These are phyloP conservation scores for Clavaria fumosa DNA, from an alignment of 768 basidiomycete species.

Conservation along the genomic window DNA sequence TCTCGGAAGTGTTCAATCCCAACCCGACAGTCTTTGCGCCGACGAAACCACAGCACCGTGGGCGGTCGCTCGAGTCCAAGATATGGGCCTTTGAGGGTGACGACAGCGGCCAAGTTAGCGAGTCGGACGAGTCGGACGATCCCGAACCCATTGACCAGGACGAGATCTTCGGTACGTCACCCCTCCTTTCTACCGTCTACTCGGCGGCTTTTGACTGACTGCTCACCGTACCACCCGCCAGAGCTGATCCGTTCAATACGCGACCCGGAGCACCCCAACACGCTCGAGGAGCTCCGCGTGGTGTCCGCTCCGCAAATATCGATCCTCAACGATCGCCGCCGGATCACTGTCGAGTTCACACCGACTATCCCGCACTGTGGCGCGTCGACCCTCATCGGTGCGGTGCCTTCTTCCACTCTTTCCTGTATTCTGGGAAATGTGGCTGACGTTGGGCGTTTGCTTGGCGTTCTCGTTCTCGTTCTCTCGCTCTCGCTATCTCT, in stretches of 20 bases:
- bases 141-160: constrained; percentile 74
- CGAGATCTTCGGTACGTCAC: constrained; percentile 70
- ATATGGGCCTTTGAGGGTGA: constrained; percentile 45
- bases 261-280: constrained; percentile 91
- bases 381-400: constrained; percentile 93
- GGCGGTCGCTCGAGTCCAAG: constrained; percentile 26
- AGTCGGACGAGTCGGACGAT: constrained; percentile 36
- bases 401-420: constrained; percentile 17
- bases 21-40: constrained; percentile 74
- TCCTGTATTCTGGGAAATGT: too few relatives aligned
- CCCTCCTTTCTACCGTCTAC: neutral
- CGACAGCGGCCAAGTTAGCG: too few relatives aligned
- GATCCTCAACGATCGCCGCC: constrained; percentile 37
- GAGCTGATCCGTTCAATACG: constrained; percentile 86
- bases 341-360: constrained; percentile 85
- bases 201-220: neutral
- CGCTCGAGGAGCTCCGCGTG: constrained; percentile 87
- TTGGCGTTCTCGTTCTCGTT: too few relatives aligned
- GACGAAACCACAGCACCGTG: constrained; percentile 29
- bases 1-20: constrained; percentile 62
- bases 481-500: too few relatives aligned
- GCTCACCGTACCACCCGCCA: constrained; percentile 17
- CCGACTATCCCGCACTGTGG: constrained; percentile 97
- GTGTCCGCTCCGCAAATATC: constrained; percentile 80
- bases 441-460: too few relatives aligned